Base-by-base conservation (phyloP, 2,329 filamentous ascomycete genomes). In the Spiromastix sp. region DNA sequence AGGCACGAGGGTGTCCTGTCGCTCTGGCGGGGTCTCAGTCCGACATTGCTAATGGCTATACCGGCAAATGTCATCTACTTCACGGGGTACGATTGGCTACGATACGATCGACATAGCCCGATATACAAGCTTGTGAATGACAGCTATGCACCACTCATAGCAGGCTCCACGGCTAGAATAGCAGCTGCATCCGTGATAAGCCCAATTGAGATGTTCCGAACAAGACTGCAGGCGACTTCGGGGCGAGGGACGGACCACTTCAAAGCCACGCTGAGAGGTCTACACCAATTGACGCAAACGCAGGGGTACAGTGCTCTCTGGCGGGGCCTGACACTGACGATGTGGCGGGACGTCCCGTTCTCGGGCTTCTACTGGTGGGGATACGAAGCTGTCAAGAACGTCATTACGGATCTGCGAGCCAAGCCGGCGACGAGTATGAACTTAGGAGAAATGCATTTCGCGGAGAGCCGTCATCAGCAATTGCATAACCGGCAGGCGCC, bases 11-110 rank as follows among this genome's bases (percentile, higher is more conserved):
- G 91, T 1, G 53, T 86, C 9, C 72, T 74, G 17, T 91, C 87
- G 2, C 63, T 98, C 22, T 98, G 91, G 89, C 75, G 91, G 42
- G 91, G 91, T 0, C 66, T 98, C 4, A 93, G 84, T n/a, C 89
- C 91, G 0, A 98, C 91, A 0, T 66, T 98, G 15, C 72, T 86
- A 44, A 98, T 98, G 91, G 79, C 86, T 0, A 74, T 98, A 4
- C 91, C 91, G 0, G 85, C 79, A 17, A 98, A 98, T 56, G 91
- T 98, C 47, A 96, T 98, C 46, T 98, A 98, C 62, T 95, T 96
- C 52, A 93, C 91, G 9, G 91, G 91, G 25, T 98, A 98, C 60
- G 91, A 98, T 54, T 95, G 86, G 81, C 59, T 98, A 39, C 79
- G 91, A 22, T 82, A 72, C 44, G 81, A 84, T 49, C 65, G 68